phyloP scores from a whole-genome alignment of 768 basidiomycete species.

The Trametes cubensis region DNA sequence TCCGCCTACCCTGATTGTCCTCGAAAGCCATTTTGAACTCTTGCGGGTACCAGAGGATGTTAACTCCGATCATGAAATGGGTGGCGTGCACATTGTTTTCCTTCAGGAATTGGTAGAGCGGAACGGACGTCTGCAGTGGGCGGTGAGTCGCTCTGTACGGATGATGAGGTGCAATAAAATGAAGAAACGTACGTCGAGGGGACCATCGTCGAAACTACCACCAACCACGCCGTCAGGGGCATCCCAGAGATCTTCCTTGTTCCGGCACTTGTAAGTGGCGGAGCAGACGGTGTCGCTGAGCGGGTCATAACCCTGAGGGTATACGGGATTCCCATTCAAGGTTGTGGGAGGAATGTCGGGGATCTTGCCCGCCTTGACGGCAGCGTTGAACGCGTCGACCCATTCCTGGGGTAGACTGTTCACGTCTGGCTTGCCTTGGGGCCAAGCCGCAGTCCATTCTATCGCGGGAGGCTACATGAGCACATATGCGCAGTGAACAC shows the following conservation, averaged over 20 bases:
- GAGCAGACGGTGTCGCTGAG: conserved; percentile 67
- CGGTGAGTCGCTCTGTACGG: conserved; percentile 2
- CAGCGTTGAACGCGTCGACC: conserved; percentile 69
- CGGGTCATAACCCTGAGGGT: conserved; percentile 44
- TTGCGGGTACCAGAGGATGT: conserved; percentile 62
- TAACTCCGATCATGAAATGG: conserved; percentile 88
- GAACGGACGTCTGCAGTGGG: conserved; percentile 33
- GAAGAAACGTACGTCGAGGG: conserved; percentile 46
- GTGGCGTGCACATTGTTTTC: conserved; percentile 72
- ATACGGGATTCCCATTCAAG: conserved; percentile 37
- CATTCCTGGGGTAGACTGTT: conserved; percentile 63
- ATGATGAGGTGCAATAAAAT: conserved; percentile 39
- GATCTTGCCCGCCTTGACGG: conserved; percentile 70
- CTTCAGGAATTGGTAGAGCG: conserved; percentile 67
- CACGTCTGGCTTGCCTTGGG: conserved; percentile 45
- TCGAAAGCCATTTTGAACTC: conserved; percentile 57
- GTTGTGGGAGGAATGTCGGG: conserved; percentile 64
- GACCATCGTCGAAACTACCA: conserved; percentile 82
- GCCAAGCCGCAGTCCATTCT: conserved; percentile 72
- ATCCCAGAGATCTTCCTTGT: conserved; percentile 63
- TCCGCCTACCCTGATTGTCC: conserved; percentile 23
- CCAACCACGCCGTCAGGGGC: conserved; percentile 71
- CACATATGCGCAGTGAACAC: neutral
- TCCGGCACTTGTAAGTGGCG: conserved; percentile 67
- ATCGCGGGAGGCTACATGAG: conserved; percentile 1